These are phyloP conservation scores for Dendrostoma leiphaemia DNA, from an alignment of 2,329 filamentous ascomycete genomes.

Conservation along the genomic window DNA sequence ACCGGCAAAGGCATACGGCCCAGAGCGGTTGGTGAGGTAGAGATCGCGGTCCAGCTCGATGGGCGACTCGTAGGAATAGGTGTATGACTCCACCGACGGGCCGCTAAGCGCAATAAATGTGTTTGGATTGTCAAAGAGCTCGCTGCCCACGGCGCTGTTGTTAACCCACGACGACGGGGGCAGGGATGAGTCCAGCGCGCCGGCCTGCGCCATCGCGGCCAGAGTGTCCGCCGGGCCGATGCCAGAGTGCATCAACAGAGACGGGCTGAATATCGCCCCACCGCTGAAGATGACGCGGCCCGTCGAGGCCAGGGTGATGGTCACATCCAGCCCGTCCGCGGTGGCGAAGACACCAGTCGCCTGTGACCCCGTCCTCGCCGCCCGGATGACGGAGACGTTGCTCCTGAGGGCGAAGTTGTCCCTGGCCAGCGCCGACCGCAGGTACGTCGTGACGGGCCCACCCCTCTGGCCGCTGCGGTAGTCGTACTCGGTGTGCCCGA, in stretches of 20 bases:
- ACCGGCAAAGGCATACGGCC: slow-evolving; percentile 51
- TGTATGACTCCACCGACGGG: slow-evolving; percentile 44
- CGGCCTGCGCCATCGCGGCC: slow-evolving; percentile 6
- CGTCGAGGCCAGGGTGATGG: slow-evolving; percentile 29
- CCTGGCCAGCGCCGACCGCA: slow-evolving; percentile 58
- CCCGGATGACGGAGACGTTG: slow-evolving; percentile 62
- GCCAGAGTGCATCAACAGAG: slow-evolving; percentile 37
- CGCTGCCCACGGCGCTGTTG: slow-evolving; percentile 45
- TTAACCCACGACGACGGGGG: slow-evolving; percentile 43
- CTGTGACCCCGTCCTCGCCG: slow-evolving; percentile 59
- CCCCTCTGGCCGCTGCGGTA: slow-evolving; percentile 64
- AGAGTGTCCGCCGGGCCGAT: slow-evolving; percentile 31
- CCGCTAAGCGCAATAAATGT: slow-evolving; percentile 48
- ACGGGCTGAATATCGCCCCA: slow-evolving; percentile 32
- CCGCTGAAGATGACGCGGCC: slow-evolving; percentile 35
- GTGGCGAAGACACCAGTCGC: slow-evolving; percentile 58
- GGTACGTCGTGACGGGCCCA: slow-evolving; percentile 70
- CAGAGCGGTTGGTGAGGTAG: slow-evolving; percentile 47
- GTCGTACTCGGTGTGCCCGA: slow-evolving; percentile 64
- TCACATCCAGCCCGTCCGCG: slow-evolving; percentile 36
- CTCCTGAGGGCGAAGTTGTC: slow-evolving; percentile 67
- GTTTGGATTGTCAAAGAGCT: slow-evolving; percentile 56
- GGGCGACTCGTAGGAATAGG: slow-evolving; percentile 44
- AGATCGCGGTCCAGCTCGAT: slow-evolving; percentile 38
- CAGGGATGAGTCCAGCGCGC: slow-evolving; percentile 21